phyloP scores from a whole-genome alignment of 305 asterid species.

The Lippia alba region DNA sequence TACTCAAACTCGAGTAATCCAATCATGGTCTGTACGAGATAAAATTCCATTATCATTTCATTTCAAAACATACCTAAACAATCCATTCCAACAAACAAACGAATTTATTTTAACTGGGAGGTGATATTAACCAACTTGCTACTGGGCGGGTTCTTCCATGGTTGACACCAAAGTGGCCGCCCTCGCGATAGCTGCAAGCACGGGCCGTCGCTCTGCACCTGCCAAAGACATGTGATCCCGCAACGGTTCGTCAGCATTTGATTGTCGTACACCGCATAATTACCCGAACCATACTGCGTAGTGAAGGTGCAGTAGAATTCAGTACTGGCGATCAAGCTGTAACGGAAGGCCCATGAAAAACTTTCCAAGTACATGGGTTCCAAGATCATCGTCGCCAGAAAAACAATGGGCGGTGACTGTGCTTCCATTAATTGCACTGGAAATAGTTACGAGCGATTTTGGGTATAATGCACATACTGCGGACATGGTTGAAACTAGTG shows the following conservation, averaged over 20 bases:
- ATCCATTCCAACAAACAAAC: too few species aligned
- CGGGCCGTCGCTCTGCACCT: constrained; percentile 7
- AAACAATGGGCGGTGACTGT: constrained; percentile 18
- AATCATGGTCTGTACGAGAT: too few species aligned
- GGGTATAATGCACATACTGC: not conserved
- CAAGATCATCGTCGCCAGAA: not conserved
- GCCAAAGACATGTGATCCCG: constrained; percentile 23
- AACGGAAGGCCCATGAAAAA: constrained; percentile 2
- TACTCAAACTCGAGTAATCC: too few species aligned
- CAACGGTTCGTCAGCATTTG: constrained; percentile 13
- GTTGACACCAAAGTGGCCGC: not conserved
- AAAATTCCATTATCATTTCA: too few species aligned
- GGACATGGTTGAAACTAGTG: not conserved
- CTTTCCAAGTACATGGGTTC: not conserved
- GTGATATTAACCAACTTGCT: too few species aligned
- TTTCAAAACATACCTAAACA: too few species aligned
- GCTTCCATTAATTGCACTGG: not conserved
- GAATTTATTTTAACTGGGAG: too few species aligned
- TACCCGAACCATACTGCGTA: constrained; percentile 19
- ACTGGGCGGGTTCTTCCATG: not conserved
- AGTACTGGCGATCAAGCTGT: constrained; percentile 8
- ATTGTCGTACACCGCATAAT: not conserved
- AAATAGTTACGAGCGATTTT: not conserved
- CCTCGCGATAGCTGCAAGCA: constrained; percentile 20
- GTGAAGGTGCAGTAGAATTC: constrained; percentile 18